phyloP scores from a whole-genome alignment of 805 yeast genomes.

The Zygotorulaspora florentina region DNA sequence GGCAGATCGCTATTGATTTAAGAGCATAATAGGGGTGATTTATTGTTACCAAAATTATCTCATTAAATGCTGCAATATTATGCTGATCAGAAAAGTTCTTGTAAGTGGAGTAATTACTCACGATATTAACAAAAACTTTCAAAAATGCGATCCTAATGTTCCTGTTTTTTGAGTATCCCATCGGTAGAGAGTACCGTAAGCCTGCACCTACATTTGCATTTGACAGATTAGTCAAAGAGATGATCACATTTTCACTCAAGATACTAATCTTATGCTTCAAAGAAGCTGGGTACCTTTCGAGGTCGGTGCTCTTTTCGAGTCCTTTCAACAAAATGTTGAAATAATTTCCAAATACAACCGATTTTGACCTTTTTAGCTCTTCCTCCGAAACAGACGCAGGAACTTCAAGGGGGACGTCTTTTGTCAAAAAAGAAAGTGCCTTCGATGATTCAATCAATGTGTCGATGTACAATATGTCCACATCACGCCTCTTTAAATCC shows the following conservation, averaged over 20 bases:
- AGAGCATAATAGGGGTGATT: slow-evolving; percentile 43
- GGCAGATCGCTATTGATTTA: slow-evolving; percentile 57
- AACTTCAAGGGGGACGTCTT: slow-evolving; percentile 54
- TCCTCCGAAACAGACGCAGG: slow-evolving; percentile 52
- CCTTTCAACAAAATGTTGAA: slow-evolving; percentile 55
- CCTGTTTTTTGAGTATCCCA: slow-evolving; percentile 67
- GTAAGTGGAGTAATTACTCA: slow-evolving; percentile 35
- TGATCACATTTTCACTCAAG: slow-evolving; percentile 60
- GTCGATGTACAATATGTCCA: slow-evolving; percentile 49
- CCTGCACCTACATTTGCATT: slow-evolving; percentile 76
- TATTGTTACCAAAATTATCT: slow-evolving; percentile 32
- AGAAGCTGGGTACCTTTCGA: slow-evolving; percentile 36
- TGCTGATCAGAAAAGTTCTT: slow-evolving; percentile 28
- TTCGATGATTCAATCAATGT: slow-evolving; percentile 61
- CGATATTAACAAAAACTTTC: slow-evolving; percentile 70
- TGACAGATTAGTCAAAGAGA: slow-evolving; percentile 62
- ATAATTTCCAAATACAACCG: slow-evolving; percentile 63
- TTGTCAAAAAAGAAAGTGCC: slow-evolving; percentile 52
- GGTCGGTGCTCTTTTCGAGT: slow-evolving; percentile 37
- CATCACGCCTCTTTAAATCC: slow-evolving; percentile 38
- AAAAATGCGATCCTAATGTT: slow-evolving; percentile 68
- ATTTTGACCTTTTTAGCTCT: slow-evolving; percentile 51
- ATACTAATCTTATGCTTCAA: slow-evolving; percentile 50
- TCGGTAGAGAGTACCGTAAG: slow-evolving; percentile 65
- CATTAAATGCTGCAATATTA: slow-evolving; percentile 26